Percentiles rank a stretch among this genome's conserved stretches.
Evolutionary conservation across 1,284 basidiomycete genomes (phyloP).

Genomic region (Irpex lacteus): DNA sequence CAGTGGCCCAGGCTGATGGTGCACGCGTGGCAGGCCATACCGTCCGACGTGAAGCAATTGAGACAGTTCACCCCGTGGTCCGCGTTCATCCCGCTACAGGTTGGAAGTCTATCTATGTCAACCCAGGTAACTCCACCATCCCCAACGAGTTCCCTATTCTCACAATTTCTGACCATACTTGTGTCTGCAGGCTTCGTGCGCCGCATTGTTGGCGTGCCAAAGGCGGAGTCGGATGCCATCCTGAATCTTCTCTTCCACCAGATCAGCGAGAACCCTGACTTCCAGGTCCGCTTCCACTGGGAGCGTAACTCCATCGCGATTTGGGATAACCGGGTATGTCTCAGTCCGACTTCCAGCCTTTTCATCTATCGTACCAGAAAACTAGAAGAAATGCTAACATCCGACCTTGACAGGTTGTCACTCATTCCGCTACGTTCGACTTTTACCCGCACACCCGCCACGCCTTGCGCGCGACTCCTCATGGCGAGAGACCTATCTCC

Average conservation of each 20-base stretch:
- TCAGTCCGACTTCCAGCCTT: slow-evolving; percentile 18
- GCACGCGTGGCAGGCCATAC: slow-evolving; percentile 61
- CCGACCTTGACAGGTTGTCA: slow-evolving; percentile 49
- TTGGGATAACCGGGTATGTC: slow-evolving; percentile 67
- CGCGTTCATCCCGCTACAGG: slow-evolving; percentile 79
- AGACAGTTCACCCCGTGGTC: slow-evolving; percentile 67
- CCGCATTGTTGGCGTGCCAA: slow-evolving; percentile 72
- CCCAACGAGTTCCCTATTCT: neutral
- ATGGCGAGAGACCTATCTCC: slow-evolving; percentile 72
- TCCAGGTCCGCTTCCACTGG: slow-evolving; percentile 74
- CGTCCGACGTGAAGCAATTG: slow-evolving; percentile 65
- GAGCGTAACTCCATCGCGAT: slow-evolving; percentile 64
- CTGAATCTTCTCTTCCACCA: slow-evolving; percentile 70
- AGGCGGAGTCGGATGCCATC: slow-evolving; percentile 75
- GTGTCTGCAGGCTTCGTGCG: slow-evolving; percentile 56
- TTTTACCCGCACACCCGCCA: slow-evolving; percentile 76
- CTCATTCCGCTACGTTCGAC: slow-evolving; percentile 76
- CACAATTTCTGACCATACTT: neutral
- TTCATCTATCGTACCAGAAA: too few relatives aligned
- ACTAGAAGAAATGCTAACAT: neutral
- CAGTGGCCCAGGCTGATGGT: slow-evolving; percentile 65
- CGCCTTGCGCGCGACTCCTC: slow-evolving; percentile 79
- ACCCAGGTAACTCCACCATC: slow-evolving; percentile 42
- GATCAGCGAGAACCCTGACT: slow-evolving; percentile 65
- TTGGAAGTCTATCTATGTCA: slow-evolving; percentile 77